Evolutionary conservation across 805 yeast species (phyloP).

Genomic region (Candida hungchunana): DNA sequence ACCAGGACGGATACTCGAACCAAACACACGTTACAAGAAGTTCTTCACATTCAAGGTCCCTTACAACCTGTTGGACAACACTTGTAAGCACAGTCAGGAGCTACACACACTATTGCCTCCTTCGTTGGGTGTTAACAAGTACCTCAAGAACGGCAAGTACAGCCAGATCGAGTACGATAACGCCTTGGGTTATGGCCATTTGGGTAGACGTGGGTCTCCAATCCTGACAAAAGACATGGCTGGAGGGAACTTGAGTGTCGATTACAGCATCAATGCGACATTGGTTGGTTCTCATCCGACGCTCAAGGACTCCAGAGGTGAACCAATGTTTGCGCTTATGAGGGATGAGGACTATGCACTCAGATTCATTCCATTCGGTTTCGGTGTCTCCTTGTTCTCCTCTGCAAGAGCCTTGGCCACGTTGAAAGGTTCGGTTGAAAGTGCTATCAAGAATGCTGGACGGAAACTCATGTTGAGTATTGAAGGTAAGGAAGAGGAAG

Average conservation of each 20-base stretch:
- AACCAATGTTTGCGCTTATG: constrained; percentile 28
- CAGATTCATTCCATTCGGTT: constrained; percentile 39
- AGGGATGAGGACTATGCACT: constrained; percentile 33
- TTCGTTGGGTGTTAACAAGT: constrained; percentile 35
- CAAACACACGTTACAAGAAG: constrained; percentile 49
- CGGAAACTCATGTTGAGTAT: constrained; percentile 15
- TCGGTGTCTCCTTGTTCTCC: constrained; percentile 23
- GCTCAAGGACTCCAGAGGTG: constrained; percentile 12
- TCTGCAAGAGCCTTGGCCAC: constrained; percentile 10
- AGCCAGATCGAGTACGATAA: constrained; percentile 29
- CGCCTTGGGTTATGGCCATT: constrained; percentile 45
- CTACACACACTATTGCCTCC: constrained; percentile 38
- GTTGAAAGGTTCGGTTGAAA: constrained; percentile 13
- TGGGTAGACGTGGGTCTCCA: constrained; percentile 49
- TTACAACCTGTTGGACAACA: constrained; percentile 44
- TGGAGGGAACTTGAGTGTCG: constrained; percentile 42
- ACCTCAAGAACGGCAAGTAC: constrained; percentile 29
- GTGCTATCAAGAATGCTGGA: constrained; percentile 17
- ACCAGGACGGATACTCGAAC: constrained; percentile 43
- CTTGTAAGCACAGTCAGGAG: constrained; percentile 43
- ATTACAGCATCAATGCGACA: constrained; percentile 53
- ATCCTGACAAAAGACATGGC: constrained; percentile 47
- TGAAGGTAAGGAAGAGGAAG: constrained; percentile 20
- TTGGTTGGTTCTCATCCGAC: constrained; percentile 43
- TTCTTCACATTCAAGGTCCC: constrained; percentile 59